Evolutionary conservation across 169 alveolate genomes (phyloP), one percentile per base, ranked within the genome.

Genomic region (Cryptosporidium viatorum): DNA sequence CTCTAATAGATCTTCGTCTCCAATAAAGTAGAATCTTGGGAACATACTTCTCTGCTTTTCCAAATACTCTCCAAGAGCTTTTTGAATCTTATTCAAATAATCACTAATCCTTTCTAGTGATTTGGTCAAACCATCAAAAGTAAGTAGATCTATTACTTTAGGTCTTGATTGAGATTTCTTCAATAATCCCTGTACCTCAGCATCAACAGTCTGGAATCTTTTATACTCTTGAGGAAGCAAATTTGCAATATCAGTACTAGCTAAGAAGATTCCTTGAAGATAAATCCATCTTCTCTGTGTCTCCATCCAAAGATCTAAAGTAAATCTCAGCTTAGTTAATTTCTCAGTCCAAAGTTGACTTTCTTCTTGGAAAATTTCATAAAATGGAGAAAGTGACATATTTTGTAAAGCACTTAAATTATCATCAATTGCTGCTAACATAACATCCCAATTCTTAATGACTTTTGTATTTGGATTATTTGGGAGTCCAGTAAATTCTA

Each of bases 11-110:
- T 98, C 99, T 84, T 97, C 99, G 92, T 98, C 99, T 68, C 99
- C 99, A 12, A 99, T 97, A 93, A 99, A 99, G 92, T 98, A 99
- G 95, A 98, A 98, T 35, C 99, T 94, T 23, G 99, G 99, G 86
- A 98, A 99, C 92, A 97, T 97, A 71, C 94, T 95, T 86, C 99
- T 95, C 86, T 98, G 98, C 70, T 97, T 97, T 91, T 98, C 99
- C 51, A 99, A 93, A 86, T 98, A 98, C 70, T 97, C 98, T 52
- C 99, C 99, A 37, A 97, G 92, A 12, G 99, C 99, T 85, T 97
- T 97, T 93, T 98, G 98, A 50, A 98, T 96, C 50, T 97, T 97
- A 29, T 96, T 94, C 43, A 98, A 94, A 91, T 96, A 93, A 43
- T 97, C 98, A 50, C 97, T 94, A 60, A 98, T 87, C 39, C 98